Conservation (phyloP, 225 moss, liverwort and hornwort species). For the Ulota crispa region DNA sequence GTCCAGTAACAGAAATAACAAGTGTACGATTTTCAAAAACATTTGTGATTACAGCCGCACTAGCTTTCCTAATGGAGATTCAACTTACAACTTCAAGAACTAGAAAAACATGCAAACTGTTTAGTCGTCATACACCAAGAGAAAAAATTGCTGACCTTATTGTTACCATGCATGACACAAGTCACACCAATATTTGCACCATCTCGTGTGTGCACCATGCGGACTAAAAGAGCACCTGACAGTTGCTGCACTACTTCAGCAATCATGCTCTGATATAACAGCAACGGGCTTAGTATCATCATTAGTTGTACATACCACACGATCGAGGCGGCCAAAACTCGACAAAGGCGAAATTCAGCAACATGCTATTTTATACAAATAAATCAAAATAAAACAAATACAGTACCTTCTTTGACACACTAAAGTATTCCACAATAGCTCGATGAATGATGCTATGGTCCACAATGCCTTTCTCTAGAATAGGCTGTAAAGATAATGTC, state of each 20-base stretch:
- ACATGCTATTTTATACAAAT: not conserved
- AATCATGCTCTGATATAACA: conserved; percentile 67
- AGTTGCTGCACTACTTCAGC: conserved; percentile 87
- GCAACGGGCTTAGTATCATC: conserved; percentile 1
- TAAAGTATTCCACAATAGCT: conserved; percentile 83
- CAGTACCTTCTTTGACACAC: conserved; percentile 77
- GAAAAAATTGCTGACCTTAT: conserved; percentile 63
- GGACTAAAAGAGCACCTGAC: conserved; percentile 76
- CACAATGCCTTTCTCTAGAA: conserved; percentile 92
- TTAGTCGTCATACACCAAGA: not conserved
- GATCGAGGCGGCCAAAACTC: conserved; percentile 9
- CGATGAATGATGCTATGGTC: conserved; percentile 96
- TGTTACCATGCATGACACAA: conserved; percentile 83
- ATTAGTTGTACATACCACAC: not conserved
- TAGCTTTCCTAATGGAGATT: not conserved
- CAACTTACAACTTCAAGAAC: not conserved
- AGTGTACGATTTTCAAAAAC: not conserved
- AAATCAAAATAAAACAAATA: not conserved
- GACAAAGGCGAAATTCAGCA: not conserved
- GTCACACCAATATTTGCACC: conserved; percentile 90
- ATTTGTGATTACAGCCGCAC: not conserved
- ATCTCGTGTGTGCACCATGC: conserved; percentile 94
- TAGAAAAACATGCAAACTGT: not conserved
- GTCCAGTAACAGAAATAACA: not conserved
- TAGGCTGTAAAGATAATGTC: conserved; percentile 88